These are phyloP conservation scores for Malassezia caprae DNA, from an alignment of 1,284 basidiomycete species.

Conservation along the genomic window DNA sequence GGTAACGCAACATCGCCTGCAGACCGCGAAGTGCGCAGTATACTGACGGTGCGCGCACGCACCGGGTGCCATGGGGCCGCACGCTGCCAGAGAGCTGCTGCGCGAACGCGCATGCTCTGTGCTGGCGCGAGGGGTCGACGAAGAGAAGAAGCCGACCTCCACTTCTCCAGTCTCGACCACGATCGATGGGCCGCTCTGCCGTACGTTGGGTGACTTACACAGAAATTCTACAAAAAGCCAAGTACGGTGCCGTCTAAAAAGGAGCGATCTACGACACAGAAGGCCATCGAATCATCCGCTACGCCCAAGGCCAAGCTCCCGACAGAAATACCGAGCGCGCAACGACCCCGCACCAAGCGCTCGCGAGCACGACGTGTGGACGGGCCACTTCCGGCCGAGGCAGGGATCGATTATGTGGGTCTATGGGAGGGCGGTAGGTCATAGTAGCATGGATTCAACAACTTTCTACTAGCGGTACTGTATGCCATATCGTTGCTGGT, in stretches of 20 bases:
- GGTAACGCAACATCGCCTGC: constrained; percentile 5
- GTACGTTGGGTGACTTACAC: constrained; percentile 3
- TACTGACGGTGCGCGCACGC: not conserved
- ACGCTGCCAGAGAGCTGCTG: not conserved
- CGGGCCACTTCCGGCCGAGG: constrained; percentile 16
- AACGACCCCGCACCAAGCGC: not conserved
- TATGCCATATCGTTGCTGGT: not conserved
- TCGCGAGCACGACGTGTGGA: constrained; percentile 6
- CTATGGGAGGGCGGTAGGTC: constrained; percentile 4
- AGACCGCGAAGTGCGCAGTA: not conserved
- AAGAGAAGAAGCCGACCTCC: not conserved
- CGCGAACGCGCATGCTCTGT: not conserved
- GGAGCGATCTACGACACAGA: not conserved
- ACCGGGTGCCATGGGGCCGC: not conserved
- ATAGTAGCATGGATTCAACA: not conserved
- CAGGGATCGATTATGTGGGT: constrained; percentile 16
- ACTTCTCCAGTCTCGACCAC: not conserved
- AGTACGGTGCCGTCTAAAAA: not conserved
- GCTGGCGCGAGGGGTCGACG: not conserved
- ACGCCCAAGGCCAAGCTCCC: not conserved
- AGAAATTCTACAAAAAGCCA: constrained; percentile 18
- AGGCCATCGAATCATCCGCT: not conserved
- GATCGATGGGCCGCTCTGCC: constrained; percentile 14
- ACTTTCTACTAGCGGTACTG: not conserved
- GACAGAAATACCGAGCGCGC: not conserved